These are phyloP conservation scores for Ascosphaera apis DNA, from an alignment of 2,329 filamentous ascomycete species.

Conservation along the genomic window DNA sequence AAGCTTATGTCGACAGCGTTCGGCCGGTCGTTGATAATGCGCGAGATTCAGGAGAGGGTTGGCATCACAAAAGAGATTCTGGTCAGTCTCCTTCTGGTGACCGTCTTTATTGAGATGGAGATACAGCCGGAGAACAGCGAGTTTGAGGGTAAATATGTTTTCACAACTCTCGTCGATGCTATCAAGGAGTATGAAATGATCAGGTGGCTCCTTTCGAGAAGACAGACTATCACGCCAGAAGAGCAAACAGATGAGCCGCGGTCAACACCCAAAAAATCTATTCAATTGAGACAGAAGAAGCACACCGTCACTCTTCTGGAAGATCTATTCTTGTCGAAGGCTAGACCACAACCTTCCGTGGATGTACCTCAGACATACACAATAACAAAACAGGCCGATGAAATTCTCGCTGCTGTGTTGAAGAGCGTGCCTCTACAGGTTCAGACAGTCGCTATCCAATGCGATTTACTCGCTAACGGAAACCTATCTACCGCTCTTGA, in stretches of 20 bases:
- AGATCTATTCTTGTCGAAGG: conserved; percentile 21
- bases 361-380: conserved; percentile 19
- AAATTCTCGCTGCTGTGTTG: conserved; percentile 22
- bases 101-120: conserved; percentile 71
- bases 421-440: conserved; percentile 33
- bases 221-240: too few relatives aligned
- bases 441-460: conserved; percentile 42
- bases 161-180: conserved; percentile 44
- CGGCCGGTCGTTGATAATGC: conserved; percentile 51
- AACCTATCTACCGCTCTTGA: conserved; percentile 41
- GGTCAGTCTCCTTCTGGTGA: conserved; percentile 58
- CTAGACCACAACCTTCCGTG: conserved; percentile 19
- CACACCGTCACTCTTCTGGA: conserved; percentile 16
- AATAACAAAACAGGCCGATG: conserved; percentile 19
- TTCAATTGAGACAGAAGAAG: conserved; percentile 7
- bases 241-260: too few relatives aligned
- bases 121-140: conserved; percentile 50
- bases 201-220: conserved; percentile 34
- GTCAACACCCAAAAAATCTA: conserved; percentile 10
- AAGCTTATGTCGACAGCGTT: conserved; percentile 38
- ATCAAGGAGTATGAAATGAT: conserved; percentile 49
- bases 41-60: conserved; percentile 57
- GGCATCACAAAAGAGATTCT: conserved; percentile 50
- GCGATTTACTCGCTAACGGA: conserved; percentile 43
- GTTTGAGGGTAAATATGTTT: conserved; percentile 33